Evolutionary conservation across 805 yeast species (phyloP).

Genomic region (Wickerhamiella spandovensis): DNA sequence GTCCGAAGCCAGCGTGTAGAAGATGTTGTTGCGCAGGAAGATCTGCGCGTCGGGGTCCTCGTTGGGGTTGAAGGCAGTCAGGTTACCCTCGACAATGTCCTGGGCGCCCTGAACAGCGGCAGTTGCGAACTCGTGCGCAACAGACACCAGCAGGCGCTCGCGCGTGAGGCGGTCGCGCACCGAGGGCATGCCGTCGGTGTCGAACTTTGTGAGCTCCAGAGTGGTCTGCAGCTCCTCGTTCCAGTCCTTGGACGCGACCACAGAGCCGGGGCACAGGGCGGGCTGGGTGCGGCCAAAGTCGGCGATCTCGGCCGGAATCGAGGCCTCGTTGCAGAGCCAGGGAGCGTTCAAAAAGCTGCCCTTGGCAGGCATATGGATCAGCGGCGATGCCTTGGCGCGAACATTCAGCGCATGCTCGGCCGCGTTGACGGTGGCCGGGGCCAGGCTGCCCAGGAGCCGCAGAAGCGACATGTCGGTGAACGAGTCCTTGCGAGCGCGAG

Average conservation of each 20-base stretch:
- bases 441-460: conserved; percentile 47
- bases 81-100: conserved; percentile 57
- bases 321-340: conserved; percentile 44
- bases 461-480: conserved; percentile 39
- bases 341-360: conserved; percentile 53
- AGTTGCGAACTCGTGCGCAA: conserved; percentile 60
- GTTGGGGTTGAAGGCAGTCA: conserved; percentile 68
- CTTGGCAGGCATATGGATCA: conserved; percentile 38
- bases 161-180: conserved; percentile 57
- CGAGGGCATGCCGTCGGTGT: conserved; percentile 25
- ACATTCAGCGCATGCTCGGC: conserved; percentile 34
- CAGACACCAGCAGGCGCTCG: conserved; percentile 61
- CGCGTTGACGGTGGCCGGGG: conserved; percentile 57
- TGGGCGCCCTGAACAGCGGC: conserved; percentile 72
- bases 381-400: conserved; percentile 13
- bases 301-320: conserved; percentile 19
- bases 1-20: conserved; percentile 69
- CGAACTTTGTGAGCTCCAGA: conserved; percentile 46
- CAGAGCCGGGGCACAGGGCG: conserved; percentile 39
- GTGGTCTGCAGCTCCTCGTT: conserved; percentile 82
- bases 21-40: conserved; percentile 68
- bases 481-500: conserved; percentile 30
- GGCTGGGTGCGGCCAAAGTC: conserved; percentile 53
- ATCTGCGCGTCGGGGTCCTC: conserved; percentile 51
- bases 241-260: conserved; percentile 52